phyloP scores from a whole-genome alignment of 2,329 filamentous ascomycete genomes.

The Talaromyces sp. region DNA sequence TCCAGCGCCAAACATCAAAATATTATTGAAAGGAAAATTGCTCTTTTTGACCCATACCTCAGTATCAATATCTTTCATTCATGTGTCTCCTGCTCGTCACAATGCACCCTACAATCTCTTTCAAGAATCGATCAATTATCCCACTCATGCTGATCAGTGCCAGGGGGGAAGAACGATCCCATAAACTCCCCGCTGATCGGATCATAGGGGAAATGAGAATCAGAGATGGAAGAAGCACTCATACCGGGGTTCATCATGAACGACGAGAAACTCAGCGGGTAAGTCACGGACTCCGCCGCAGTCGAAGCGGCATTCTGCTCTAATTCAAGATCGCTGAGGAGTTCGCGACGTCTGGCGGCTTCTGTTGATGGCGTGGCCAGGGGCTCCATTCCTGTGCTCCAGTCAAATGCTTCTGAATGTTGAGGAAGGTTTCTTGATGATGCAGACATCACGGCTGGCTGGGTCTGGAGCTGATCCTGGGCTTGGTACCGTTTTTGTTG shows the following conservation, averaged over 20 bases:
- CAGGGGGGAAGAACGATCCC: conserved; percentile 36
- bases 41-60: not conserved
- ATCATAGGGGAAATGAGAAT: conserved; percentile 38
- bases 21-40: not conserved
- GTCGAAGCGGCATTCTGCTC: not conserved
- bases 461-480: not conserved
- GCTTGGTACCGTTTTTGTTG: conserved; percentile 1
- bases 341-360: not conserved
- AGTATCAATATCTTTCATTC: not conserved
- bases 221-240: conserved; percentile 20
- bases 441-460: not conserved
- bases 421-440: not conserved
- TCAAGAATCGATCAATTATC: conserved; percentile 18
- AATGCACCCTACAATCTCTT: no score
- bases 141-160: conserved; percentile 28
- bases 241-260: conserved; percentile 4
- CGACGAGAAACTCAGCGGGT: conserved; percentile 9
- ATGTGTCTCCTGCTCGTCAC: not conserved
- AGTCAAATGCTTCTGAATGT: not conserved
- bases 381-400: conserved; percentile 17
- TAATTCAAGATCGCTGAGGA: not conserved
- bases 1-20: not conserved
- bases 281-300: not conserved
- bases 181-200: conserved; percentile 39
- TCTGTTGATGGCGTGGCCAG: not conserved